A percentile compares a stretch with the other conserved stretches of the same genome.
phyloP scores from a whole-genome alignment of 805 yeast species.

The Candida quercuum region DNA sequence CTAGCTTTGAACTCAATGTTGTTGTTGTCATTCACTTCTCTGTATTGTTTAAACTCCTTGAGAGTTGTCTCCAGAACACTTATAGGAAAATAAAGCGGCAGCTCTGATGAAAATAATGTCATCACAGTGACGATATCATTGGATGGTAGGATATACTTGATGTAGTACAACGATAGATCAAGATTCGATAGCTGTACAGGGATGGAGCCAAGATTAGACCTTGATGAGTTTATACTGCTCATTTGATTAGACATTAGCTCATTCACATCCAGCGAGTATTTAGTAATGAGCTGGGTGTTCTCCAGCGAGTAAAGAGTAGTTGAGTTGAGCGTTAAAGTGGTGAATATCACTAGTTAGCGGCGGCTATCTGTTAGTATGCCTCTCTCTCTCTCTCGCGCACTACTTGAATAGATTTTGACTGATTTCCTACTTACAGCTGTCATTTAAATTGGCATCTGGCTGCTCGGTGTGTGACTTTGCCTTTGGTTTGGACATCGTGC shows the following conservation, averaged over 20 bases:
- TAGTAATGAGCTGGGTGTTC: constrained; percentile 36
- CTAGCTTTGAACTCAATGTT: constrained; percentile 48
- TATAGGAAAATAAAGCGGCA: constrained; percentile 18
- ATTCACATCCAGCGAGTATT: constrained; percentile 42
- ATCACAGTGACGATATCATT: constrained; percentile 20
- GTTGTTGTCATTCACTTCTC: constrained; percentile 2
- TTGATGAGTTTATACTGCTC: constrained; percentile 46
- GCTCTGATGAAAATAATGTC: constrained; percentile 14
- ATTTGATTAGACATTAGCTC: constrained; percentile 51
- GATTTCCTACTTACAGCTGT: constrained; percentile 5
- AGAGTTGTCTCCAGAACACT: constrained; percentile 26
- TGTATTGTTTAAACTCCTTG: constrained; percentile 42
- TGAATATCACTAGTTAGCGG: constrained; percentile 33
- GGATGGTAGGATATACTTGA: constrained; percentile 16
- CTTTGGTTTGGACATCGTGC: background rate
- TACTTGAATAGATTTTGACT: no score
- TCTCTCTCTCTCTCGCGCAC: no score
- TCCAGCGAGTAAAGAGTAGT: constrained; percentile 57
- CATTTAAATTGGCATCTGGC: background rate
- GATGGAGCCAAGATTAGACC: constrained; percentile 24
- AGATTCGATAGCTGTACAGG: constrained; percentile 11
- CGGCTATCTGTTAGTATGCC: background rate
- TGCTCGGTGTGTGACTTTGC: background rate
- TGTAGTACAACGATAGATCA: constrained; percentile 13
- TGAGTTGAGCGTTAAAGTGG: constrained; percentile 48